Base-by-base conservation (phyloP, 2,329 filamentous ascomycete species). In the Hymenoscyphus fructigenus region DNA sequence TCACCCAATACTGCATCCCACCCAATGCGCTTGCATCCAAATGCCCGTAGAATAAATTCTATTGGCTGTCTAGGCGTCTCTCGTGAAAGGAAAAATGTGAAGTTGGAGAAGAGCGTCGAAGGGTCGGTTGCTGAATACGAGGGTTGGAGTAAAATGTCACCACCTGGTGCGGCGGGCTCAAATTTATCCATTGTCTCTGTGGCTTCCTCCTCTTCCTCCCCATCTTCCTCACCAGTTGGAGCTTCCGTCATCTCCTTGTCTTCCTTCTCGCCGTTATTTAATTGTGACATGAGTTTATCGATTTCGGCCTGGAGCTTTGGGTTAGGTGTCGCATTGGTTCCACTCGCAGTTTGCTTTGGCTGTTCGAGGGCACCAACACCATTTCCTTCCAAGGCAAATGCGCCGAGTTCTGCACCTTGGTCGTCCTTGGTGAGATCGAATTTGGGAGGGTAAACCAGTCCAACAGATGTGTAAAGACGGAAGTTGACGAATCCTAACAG, bases 401-500 rank as follows among this genome's bases (percentile, higher is more conserved):
- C 95, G 28, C 88, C 91, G 57, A 99, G 83, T 78, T 97, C 95
- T 57, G 90, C 95, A 67, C 92, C 93, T 74, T 91, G 86, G 76
- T 97, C 93, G 75, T 98, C 95, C 79, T 91, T 94, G 75, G 83
- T 84, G 71, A 87, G 82, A 76, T 97, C 92, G 73, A 98, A 98
- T 78, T 93, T 97, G 67, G 95, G 95, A 20, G 95, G 95, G 76
- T 99, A 99, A 65, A 97, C 92, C 68, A 99, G 81, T 9, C 95
- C 95, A 68, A 96, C 83, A 0, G 91, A 89, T 0, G 93, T 97
- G 81, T 97, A 99, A 57, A 99, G 84, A 69, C 92, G 85, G 83
- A 93, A 99, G 83, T 99, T 97, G 79, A 98, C 88, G 75, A 99
- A 99, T 66, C 94, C 91, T 23, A 99, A 83, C 15, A 99, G 84